Evolutionary conservation across 1,284 basidiomycete species (phyloP), one percentile per base, ranked within the genome.

Genomic region (Veloporphyrellus conicus): DNA sequence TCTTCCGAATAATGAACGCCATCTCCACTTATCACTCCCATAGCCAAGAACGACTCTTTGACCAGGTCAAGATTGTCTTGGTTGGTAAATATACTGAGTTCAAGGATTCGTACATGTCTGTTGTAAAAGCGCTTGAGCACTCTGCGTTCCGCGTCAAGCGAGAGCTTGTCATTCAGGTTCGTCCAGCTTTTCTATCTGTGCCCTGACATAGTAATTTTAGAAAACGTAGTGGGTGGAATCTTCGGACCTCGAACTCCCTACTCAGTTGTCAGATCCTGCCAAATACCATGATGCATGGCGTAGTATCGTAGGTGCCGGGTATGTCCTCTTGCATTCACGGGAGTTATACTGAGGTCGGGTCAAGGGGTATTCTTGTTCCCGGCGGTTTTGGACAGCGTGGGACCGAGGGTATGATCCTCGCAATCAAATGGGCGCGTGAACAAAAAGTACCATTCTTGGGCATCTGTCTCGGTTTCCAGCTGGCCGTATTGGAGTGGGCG

Each of bases 91-190:
- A 99, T 73, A 98, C 93, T 6, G 87, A 93, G 52, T 75, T 99
- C 43, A 90, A 95, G 68, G 95, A 99, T 69, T 97, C 93, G 31
- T 99, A 99, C 71, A 98, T 98, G 90, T 93, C 90, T 31, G 96
- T 99, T 45, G 87, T 87, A 64, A 99, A 99, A 74, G 84, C 96
- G 22, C 78, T 99, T 35, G 95, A 99, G 69, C 95, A 99, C 70
- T 93, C 95, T 6, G 90, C 93, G 1, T 90, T 99, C 73, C 81
- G 91, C 41, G 90, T 94, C 54, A 86, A 85, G 51, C 77, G 91
- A 52, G 94, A 90, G 65, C 77, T 97, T 35, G 76, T 76, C 47
- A 75, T 96, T 23, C 79, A 90, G 61, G 91, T 87, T 56, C 42
- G 78, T 71, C 10, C 11, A 28, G 42, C 31, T 16, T 15, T 52